Percentiles rank a stretch among this genome's conserved stretches.
Evolutionary conservation across 2,329 filamentous ascomycete species (phyloP).

Genomic region (Davidsoniella neocaledoniae): DNA sequence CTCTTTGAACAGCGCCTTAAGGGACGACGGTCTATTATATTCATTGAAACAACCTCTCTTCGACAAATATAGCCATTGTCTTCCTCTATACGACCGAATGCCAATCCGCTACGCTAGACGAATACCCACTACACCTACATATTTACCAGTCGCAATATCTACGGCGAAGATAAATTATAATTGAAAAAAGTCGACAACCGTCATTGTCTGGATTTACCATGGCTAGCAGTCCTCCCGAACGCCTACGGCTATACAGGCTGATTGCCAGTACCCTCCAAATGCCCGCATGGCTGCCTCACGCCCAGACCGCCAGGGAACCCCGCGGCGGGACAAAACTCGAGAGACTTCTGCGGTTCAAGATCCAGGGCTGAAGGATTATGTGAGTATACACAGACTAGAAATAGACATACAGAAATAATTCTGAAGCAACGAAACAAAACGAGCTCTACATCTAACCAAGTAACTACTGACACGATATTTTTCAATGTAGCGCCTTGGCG

Average conservation of each 20-base stretch:
- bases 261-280: constrained; percentile 28
- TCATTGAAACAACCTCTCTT: too few species aligned
- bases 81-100: too few species aligned
- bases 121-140: too few species aligned
- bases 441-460: background rate
- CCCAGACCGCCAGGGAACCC: constrained; percentile 34
- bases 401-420: background rate
- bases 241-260: constrained; percentile 15
- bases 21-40: too few species aligned
- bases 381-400: constrained; percentile 27
- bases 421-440: background rate
- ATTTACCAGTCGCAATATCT: too few species aligned
- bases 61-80: too few species aligned
- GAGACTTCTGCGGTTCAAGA: constrained; percentile 53
- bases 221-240: constrained; percentile 15
- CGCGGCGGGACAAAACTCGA: constrained; percentile 44
- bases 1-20: too few species aligned
- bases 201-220: background rate
- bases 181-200: too few species aligned
- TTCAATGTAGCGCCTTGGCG: constrained; percentile 43
- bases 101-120: too few species aligned
- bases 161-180: too few species aligned
- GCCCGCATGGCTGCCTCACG: constrained; percentile 26
- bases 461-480: background rate
- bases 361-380: constrained; percentile 64